A percentile compares a stretch with the other conserved stretches of the same genome.
Conservation (phyloP, 75 land plant genomes). For the Ceratopteris richardii region DNA sequence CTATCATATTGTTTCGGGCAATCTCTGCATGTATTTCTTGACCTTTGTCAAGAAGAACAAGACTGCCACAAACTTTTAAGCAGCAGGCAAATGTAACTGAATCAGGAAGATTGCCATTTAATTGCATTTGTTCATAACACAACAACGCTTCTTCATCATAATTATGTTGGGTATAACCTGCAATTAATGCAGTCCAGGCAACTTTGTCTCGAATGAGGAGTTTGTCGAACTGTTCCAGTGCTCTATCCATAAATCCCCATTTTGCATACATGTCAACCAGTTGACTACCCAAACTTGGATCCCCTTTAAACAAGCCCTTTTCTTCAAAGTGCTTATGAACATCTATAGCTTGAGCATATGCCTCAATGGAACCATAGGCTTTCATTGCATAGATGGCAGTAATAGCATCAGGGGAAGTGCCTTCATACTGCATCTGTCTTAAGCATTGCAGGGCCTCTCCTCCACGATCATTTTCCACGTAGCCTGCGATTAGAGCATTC, state of each 20-base stretch:
- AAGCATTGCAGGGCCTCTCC: constrained; percentile 1
- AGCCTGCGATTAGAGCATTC: constrained; percentile 10
- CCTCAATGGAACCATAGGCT: constrained; percentile 3
- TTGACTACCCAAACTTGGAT: background rate
- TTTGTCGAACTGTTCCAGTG: constrained; percentile 8
- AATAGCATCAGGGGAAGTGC: constrained; percentile 2
- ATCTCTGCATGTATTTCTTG: constrained; percentile 2
- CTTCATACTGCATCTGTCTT: constrained; percentile 6
- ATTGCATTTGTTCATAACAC: constrained; percentile 8
- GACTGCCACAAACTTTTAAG: constrained; percentile 3
- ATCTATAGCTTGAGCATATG: background rate
- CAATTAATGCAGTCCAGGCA: constrained; percentile 36
- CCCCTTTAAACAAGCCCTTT: background rate
- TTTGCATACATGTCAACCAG: constrained; percentile 31
- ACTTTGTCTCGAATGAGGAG: constrained; percentile 21
- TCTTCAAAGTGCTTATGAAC: background rate
- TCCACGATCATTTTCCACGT: constrained; percentile 1
- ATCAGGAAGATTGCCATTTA: background rate
- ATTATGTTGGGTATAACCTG: constrained; percentile 14
- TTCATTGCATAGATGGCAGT: constrained; percentile 1
- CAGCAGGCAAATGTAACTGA: background rate
- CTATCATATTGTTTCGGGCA: background rate
- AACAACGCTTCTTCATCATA: constrained; percentile 10
- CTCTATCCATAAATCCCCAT: constrained; percentile 15
- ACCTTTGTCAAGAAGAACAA: constrained; percentile 6